Percentiles rank a stretch among this genome's conserved stretches.
phyloP scores from a whole-genome alignment of 352 stramenopile genomes.

The Pythium monospermum region DNA sequence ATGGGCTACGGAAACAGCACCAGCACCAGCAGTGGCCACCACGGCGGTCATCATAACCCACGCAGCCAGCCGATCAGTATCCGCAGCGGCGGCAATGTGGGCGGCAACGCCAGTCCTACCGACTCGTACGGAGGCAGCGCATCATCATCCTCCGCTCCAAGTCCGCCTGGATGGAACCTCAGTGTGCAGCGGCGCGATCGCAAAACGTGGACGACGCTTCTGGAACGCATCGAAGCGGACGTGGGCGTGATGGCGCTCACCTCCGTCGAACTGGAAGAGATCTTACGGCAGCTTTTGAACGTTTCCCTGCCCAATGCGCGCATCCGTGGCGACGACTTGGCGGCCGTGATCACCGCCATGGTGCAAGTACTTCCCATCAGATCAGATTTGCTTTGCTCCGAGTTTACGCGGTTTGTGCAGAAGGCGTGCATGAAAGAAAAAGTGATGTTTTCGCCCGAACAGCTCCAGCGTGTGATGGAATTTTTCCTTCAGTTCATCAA shows the following conservation, averaged over 20 bases:
- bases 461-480: constrained; percentile 53
- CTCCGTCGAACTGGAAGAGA: constrained; percentile 77
- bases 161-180: constrained; percentile 45
- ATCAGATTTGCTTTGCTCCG: constrained; percentile 69
- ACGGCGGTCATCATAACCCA: neutral
- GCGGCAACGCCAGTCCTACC: neutral
- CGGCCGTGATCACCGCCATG: constrained; percentile 51
- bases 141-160: constrained; percentile 3
- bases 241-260: constrained; percentile 49
- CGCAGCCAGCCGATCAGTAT: constrained; percentile 26
- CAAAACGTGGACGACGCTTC: constrained; percentile 51
- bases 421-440: constrained; percentile 76
- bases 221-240: constrained; percentile 56
- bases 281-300: constrained; percentile 58
- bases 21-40: neutral
- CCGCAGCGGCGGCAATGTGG: neutral
- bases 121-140: neutral
- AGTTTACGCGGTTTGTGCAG: constrained; percentile 73
- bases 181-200: constrained; percentile 57
- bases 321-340: constrained; percentile 54
- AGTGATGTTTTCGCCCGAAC: constrained; percentile 49
- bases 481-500: constrained; percentile 81
- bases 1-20: constrained; percentile 20
- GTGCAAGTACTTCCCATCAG: constrained; percentile 56
- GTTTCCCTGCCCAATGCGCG: constrained; percentile 57